Base-by-base conservation (phyloP, 352 stramenopile species). In the Thraustochytrium striatum region DNA sequence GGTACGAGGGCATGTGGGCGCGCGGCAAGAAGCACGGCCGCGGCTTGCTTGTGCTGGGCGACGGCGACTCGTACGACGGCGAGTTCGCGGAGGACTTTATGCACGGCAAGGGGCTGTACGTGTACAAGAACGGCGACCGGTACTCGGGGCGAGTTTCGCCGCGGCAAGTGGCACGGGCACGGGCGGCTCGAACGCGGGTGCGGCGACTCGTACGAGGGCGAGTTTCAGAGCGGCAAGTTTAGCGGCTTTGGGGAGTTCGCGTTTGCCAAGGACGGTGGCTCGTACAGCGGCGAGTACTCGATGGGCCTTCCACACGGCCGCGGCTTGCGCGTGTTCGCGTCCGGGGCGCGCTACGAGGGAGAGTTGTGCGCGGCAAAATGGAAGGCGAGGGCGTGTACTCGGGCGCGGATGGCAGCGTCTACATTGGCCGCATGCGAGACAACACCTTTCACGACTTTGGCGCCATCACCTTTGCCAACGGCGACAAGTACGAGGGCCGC, bases 1-100 rank as follows among this genome's bases (percentile, higher is more conserved):
- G 57, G 9, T 94, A 94, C 85, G 92, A 87, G 2, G 90, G 90
- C 28, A 86, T 93, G 73, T 94, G 89, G 89, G 85, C 88, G 35
- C 84, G 93, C 69, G 91, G 93, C 30, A 72, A 89, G 70, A 87
- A 86, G n/a, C 85, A 92, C 41, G 88, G 89, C 2, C 83, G 78
- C 21, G 89, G 89, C 11, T 85, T 81, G 0, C 55, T 81, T 2
- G 69, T 83, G 19, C n/a, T 62, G 30, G 75, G 62, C 43, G 65
- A 82, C 3, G 79, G 89, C 28, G 89, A 83, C n/a, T 83, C 57
- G 0, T 93, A 92, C 78, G 83, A 70, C 0, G 89, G 89, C 0
- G 86, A 86, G n/a, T 91, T 91, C 55, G 57, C 82, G 3, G 79
- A 87, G 8, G 85, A 83, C 0, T 44, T 84, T 7, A 91, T 87